Evolutionary conservation across 202 grass and related monocot species (phyloP).

Genomic region (Setaria viridis): DNA sequence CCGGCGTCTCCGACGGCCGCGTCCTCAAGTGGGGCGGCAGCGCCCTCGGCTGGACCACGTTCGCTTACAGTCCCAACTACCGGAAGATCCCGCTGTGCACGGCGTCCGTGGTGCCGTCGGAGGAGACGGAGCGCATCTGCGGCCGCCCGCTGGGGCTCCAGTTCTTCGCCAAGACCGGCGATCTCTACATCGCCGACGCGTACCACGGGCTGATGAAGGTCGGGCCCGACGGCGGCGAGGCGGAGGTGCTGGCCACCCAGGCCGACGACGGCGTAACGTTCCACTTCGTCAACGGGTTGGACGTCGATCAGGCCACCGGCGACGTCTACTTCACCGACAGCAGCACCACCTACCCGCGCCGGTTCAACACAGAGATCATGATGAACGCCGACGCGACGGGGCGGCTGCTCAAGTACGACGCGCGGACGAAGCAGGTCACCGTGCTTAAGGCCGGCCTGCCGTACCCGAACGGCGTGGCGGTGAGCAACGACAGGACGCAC

Average conservation of each 20-base stretch:
- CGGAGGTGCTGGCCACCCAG: background rate
- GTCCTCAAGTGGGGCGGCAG: slow-evolving; percentile 51
- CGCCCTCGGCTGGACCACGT: slow-evolving; percentile 34
- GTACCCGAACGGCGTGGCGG: slow-evolving; percentile 23
- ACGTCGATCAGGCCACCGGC: slow-evolving; percentile 22
- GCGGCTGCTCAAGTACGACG: slow-evolving; percentile 22
- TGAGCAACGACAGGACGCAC: background rate
- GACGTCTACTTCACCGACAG: slow-evolving; percentile 32
- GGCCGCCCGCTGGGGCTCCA: slow-evolving; percentile 31
- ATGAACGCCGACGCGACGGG: slow-evolving; percentile 38
- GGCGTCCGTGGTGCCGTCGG: background rate
- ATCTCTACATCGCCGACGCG: slow-evolving; percentile 23
- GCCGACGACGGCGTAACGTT: slow-evolving; percentile 8
- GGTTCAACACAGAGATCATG: slow-evolving; percentile 34
- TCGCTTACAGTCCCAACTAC: slow-evolving; percentile 10
- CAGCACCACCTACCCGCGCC: slow-evolving; percentile 1
- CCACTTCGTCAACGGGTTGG: slow-evolving; percentile 34
- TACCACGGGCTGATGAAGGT: slow-evolving; percentile 23
- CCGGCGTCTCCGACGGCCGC: slow-evolving; percentile 54
- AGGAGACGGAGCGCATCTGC: slow-evolving; percentile 21
- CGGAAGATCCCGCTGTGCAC: background rate
- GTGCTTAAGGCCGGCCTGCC: slow-evolving; percentile 8
- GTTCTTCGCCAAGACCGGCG: slow-evolving; percentile 23
- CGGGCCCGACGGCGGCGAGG: slow-evolving; percentile 7
- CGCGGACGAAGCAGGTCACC: background rate